Evolutionary conservation across 768 basidiomycete species (phyloP), one percentile per base, ranked within the genome.

Genomic region (Gymnopilus junonius): DNA sequence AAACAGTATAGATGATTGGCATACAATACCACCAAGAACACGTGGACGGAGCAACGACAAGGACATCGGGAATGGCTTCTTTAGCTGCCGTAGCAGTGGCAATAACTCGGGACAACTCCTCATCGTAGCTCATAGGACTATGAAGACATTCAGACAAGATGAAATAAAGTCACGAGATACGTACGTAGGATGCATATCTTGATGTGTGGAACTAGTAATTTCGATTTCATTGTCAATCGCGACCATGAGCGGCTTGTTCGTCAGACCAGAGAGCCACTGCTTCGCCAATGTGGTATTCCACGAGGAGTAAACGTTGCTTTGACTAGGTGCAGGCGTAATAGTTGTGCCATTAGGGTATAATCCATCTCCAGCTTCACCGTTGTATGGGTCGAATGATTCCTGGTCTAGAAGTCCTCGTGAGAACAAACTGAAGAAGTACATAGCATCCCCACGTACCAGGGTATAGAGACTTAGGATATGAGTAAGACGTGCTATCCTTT

Each of bases 171-270:
- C 4, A 17, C 5, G 34, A 14, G 27, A 14, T 8, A 71, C 77
- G 40, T 70, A 82, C 81, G 62, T 64, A 1, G 85, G 83, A 66
- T 86, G 85, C 83, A 86, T 86, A 65, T 86, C 85, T 69, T 83
- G 81, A 66, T 86, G 85, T 17, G 85, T 86, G 61, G 66, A 80
- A 43, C 73, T 72, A 6, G 85, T 82, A 59, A 86, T 86, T 67
- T 86, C 85, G 14, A 86, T 85, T 69, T 86, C 85, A 67, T 86
- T 86, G 69, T 86, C 85, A 57, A 86, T 76, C 4, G 82, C 74
- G 10, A 84, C 76, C 50, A 85, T 73, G 3, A 70, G 73, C 1
- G 85, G 85, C 66, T 84, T 84, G 73, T 85, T 79, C 48, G 70
- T 70, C 50, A 86, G 70, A 5, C 78, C 79, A 10, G 74, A 67